Evolutionary conservation across 75 land plant species (phyloP), one percentile per base, ranked within the genome.

Genomic region (Cunninghamia lanceolata): DNA sequence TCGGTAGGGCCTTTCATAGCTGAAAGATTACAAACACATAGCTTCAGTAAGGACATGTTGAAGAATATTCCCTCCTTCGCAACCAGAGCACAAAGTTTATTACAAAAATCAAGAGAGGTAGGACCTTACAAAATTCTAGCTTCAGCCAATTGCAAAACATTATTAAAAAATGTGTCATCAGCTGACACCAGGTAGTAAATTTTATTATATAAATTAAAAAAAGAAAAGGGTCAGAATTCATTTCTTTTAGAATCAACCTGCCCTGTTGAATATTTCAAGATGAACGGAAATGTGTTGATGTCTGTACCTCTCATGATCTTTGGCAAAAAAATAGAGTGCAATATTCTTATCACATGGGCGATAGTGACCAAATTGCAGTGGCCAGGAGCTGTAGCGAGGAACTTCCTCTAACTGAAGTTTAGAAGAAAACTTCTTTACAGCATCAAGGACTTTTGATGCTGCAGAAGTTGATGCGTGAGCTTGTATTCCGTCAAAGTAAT

Each of bases 311-410:
- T 93, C 91, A 83, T 86, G 32, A 88, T 95, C 97, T 84, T 88
- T 92, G 35, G 97, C 95, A 88, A 95, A 95, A 77, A 95, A 94
- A 85, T 90, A 95, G 8, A 95, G 87, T 53, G 94, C 97, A 85
- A 95, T 92, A 45, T 93, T 87, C 77, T 92, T 91, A 76, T 92
- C 94, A 45, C 85, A 90, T n/a, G 90, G 86, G 83, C 87, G 86
- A 39, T 36, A 15, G 13, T 85, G 81, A 47, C 88, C 90, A 85
- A 94, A 95, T 83, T 91, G 91, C 28, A 53, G 46, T 39, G 97
- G 97, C 95, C 97, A 95, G 11, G 89, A 86, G 71, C 87, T 88
- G 30, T 59, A 47, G 36, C 92, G 92, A 88, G 91, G 85, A 8
- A 90, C 90, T 88, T 94, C 95, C 47, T 89, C 91, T 83, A 95